Base-by-base conservation (phyloP, 139 green algal species). In the Micractinium sp. region DNA sequence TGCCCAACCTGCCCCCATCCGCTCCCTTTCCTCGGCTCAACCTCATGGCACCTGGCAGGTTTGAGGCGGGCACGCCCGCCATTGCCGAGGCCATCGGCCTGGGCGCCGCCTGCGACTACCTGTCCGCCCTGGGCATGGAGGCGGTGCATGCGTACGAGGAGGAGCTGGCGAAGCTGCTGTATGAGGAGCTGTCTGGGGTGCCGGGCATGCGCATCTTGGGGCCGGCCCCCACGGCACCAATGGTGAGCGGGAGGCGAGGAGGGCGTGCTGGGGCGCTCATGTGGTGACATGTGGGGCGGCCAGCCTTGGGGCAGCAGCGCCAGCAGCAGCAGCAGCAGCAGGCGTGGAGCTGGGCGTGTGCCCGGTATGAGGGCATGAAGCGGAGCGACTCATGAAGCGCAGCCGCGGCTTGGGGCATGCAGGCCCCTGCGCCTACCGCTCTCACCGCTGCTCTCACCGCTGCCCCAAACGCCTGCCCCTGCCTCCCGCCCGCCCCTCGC, bases 21-120 rank as follows among this genome's bases (percentile, higher is more conserved):
- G 2, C 33, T 18, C 27, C 13, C 14, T 9, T 29, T 16, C 74
- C 38, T 61, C 87, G n/a, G n/a, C n/a, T n/a, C n/a, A n/a, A n/a
- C n/a, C n/a, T n/a, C n/a, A n/a, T 95, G 96, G 1, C 41, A 29
- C 16, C 22, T 60, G 38, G 82, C 29, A 92, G 96, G 38, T 99
- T 99, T 90, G 97, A 99, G 92, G 96, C 97, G 0, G 97, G 97
- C 75, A 99, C 97, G 9, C 97, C 97, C 0, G 94, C 96, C 3
- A 99, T 99, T n/a, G 97, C 92, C 1, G 90, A 94, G 41, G 90
- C 91, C 29, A 95, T 97, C 53, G 95, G 92, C 16, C 73, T 96
- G 53, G 95, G 95, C 3, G 93, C 91, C 3, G 95, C 94, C 4
- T 81, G 81, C 29, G 93, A 98, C 39, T 98, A 98, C 91, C 86